phyloP scores from a whole-genome alignment of 2,329 filamentous ascomycete species.

The Botrytis fragariae region DNA sequence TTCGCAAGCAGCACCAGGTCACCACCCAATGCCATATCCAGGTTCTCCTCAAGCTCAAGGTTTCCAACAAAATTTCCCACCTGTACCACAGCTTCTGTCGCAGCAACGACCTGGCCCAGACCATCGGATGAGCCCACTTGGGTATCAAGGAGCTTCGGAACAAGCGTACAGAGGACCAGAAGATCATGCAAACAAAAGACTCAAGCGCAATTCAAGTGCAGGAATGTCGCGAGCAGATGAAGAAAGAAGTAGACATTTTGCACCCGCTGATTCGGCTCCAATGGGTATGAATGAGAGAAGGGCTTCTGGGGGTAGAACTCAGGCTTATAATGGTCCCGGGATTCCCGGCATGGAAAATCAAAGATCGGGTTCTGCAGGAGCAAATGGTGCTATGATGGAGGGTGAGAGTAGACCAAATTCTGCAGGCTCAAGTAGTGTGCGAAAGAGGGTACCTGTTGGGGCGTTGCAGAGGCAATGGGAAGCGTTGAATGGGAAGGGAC shows the following conservation, averaged over 20 bases:
- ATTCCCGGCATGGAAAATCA: neutral
- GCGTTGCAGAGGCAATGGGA: slow-evolving; percentile 19
- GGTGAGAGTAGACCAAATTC: neutral
- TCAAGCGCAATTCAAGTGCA: neutral
- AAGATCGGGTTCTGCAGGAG: neutral
- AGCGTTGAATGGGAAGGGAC: slow-evolving; percentile 11
- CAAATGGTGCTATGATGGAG: neutral
- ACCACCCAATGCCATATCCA: neutral
- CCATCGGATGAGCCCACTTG: neutral
- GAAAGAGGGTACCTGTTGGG: slow-evolving; percentile 15
- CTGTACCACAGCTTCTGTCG: neutral
- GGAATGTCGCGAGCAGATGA: neutral
- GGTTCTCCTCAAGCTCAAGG: neutral
- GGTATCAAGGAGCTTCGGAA: neutral
- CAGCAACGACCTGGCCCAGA: neutral
- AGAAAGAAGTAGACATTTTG: slow-evolving; percentile 4
- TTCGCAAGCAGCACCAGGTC: neutral
- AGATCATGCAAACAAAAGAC: neutral
- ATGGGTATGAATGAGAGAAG: neutral
- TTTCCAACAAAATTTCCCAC: neutral
- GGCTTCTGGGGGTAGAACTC: neutral
- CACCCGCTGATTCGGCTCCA: neutral
- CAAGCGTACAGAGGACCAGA: neutral
- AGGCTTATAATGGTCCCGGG: neutral
- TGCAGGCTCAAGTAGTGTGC: neutral